Percentiles rank a stretch among this genome's conserved stretches.
These are phyloP conservation scores for Suhomyces kunorum DNA, from an alignment of 1,139 yeast species.

Conservation along the genomic window DNA sequence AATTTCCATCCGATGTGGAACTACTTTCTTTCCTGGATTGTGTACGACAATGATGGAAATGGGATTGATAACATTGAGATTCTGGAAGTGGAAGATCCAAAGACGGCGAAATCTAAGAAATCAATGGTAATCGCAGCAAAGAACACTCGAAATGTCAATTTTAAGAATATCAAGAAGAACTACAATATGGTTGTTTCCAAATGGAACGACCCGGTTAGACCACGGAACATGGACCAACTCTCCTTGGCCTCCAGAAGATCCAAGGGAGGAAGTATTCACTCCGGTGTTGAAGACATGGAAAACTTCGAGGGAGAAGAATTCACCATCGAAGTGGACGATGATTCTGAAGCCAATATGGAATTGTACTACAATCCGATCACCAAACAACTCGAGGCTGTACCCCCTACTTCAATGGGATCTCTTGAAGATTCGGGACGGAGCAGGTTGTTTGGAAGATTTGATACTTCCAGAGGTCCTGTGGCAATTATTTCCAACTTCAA, in stretches of 20 bases:
- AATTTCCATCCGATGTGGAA: constrained; percentile 43
- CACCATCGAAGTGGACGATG: constrained; percentile 36
- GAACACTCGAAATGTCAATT: constrained; percentile 5
- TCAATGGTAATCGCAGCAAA: neutral
- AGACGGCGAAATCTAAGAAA: constrained; percentile 4
- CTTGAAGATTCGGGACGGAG: constrained; percentile 7
- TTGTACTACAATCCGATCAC: constrained; percentile 38
- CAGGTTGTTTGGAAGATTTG: neutral
- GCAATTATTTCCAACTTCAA: constrained; percentile 30
- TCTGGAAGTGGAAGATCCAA: constrained; percentile 11
- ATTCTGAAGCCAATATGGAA: constrained; percentile 27
- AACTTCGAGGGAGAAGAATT: constrained; percentile 24
- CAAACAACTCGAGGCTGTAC: constrained; percentile 34
- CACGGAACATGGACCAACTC: neutral
- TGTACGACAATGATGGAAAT: constrained; percentile 24
- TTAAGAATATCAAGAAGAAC: constrained; percentile 25
- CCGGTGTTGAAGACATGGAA: constrained; percentile 5
- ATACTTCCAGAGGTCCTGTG: constrained; percentile 12
- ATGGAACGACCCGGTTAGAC: constrained; percentile 41
- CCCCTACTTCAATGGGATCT: constrained; percentile 33
- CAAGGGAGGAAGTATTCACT: constrained; percentile 1
- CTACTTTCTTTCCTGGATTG: constrained; percentile 40
- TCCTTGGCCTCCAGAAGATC: constrained; percentile 6
- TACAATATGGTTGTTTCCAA: constrained; percentile 27
- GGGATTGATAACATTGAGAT: constrained; percentile 8